Conservation (phyloP, 148 eudicot genomes). For the Dianthus caryophyllus region DNA sequence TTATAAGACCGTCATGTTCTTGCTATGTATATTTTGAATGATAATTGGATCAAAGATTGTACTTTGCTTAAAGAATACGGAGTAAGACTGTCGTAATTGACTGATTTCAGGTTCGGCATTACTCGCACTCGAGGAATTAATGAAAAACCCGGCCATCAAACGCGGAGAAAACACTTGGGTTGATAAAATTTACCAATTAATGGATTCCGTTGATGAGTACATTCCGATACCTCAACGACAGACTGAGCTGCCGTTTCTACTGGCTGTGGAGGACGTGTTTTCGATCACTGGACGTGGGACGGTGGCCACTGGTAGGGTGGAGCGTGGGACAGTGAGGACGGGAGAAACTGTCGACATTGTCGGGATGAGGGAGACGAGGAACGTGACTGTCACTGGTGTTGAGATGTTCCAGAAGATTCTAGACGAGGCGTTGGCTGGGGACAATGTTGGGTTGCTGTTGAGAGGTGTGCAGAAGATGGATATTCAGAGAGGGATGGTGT, state of each 20-base stretch:
- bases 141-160: constrained; percentile 58
- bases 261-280: constrained; percentile 87
- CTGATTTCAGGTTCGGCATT: constrained; percentile 86
- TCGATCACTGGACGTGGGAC: constrained; percentile 98
- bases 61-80: too few species aligned
- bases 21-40: too few species aligned
- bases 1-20: too few species aligned
- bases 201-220: constrained; percentile 77
- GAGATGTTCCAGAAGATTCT: constrained; percentile 96
- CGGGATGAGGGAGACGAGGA: constrained; percentile 68
- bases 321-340: constrained; percentile 62
- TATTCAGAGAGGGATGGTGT: constrained; percentile 94
- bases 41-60: too few species aligned
- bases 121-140: constrained; percentile 75
- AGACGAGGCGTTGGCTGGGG: constrained; percentile 95
- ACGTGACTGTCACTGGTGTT: constrained; percentile 81
- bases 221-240: constrained; percentile 81
- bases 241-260: constrained; percentile 67
- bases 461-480: constrained; percentile 86
- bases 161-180: constrained; percentile 85
- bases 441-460: constrained; percentile 82
- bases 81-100: too few species aligned
- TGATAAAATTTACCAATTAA: constrained; percentile 69
- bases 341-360: constrained; percentile 84
- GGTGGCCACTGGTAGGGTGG: constrained; percentile 83